Percentiles rank a stretch among this genome's conserved stretches.
Evolutionary conservation across 768 basidiomycete species (phyloP).

Genomic region (Leccinum disarticulatum): DNA sequence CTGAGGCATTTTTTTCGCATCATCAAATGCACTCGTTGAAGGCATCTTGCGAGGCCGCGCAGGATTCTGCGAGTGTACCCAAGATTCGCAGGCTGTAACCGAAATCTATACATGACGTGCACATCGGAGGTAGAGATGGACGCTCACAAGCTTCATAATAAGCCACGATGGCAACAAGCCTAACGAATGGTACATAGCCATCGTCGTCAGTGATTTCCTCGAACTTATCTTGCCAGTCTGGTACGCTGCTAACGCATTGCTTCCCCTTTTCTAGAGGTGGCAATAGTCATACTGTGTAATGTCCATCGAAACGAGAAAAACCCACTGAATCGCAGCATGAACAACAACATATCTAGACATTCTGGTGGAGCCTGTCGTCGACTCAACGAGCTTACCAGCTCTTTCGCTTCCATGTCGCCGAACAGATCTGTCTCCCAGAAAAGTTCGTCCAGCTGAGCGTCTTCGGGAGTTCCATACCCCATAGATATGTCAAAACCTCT

Average conservation of each 20-base stretch:
- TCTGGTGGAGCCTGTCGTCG: not conserved
- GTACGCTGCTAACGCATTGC: constrained; percentile 17
- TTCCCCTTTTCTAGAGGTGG: constrained; percentile 18
- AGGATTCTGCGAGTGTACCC: not conserved
- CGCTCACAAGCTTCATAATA: constrained; percentile 23
- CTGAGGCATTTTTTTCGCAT: constrained; percentile 14
- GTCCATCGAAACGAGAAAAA: not conserved
- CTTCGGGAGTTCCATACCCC: not conserved
- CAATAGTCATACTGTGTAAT: not conserved
- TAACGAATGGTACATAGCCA: constrained; percentile 13
- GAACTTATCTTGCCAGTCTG: constrained; percentile 11
- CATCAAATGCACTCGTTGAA: constrained; percentile 5
- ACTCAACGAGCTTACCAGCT: not conserved
- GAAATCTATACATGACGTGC: not conserved
- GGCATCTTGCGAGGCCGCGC: not conserved
- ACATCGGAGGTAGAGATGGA: not conserved
- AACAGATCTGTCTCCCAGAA: constrained; percentile 9
- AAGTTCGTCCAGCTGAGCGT: not conserved
- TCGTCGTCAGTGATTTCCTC: constrained; percentile 4
- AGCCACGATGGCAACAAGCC: constrained; percentile 23
- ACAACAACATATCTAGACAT: not conserved
- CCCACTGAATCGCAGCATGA: not conserved
- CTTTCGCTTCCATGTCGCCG: not conserved
- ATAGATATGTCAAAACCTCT: not conserved
- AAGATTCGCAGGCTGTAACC: constrained; percentile 11